These are phyloP conservation scores for Naganishia antarctica DNA, from an alignment of 768 basidiomycete species.

Conservation along the genomic window DNA sequence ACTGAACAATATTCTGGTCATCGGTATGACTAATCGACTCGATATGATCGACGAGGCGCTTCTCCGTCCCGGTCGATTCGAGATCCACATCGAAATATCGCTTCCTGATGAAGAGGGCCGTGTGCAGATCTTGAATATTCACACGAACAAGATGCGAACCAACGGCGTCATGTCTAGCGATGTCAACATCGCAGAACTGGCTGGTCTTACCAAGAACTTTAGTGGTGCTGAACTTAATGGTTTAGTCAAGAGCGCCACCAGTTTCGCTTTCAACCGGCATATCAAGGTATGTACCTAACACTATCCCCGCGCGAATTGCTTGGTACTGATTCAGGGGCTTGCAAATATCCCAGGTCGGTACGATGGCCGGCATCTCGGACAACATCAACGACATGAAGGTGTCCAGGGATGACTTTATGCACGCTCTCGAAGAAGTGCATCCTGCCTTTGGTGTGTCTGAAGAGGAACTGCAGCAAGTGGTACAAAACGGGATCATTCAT, in stretches of 20 bases:
- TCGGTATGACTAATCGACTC: conserved; percentile 96
- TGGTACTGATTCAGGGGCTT: conserved; percentile 16
- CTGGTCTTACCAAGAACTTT: conserved; percentile 86
- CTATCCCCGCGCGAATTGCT: neutral
- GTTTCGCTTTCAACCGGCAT: conserved; percentile 95
- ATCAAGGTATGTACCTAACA: conserved; percentile 61
- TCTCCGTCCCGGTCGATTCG: conserved; percentile 92
- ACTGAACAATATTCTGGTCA: conserved; percentile 97
- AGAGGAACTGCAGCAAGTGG: conserved; percentile 75
- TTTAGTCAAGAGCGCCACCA: conserved; percentile 93
- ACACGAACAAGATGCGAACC: conserved; percentile 86
- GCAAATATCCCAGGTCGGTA: conserved; percentile 60
- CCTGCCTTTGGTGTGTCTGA: conserved; percentile 97
- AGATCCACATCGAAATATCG: conserved; percentile 99
- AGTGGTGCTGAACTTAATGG: conserved; percentile 94
- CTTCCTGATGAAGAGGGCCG: conserved; percentile 91
- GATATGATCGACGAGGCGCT: conserved; percentile 99
- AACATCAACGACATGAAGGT: conserved; percentile 91
- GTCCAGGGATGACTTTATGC: conserved; percentile 76
- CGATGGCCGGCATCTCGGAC: conserved; percentile 91
- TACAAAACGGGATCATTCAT: conserved; percentile 92
- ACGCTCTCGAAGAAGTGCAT: conserved; percentile 86
- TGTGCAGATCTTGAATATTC: conserved; percentile 87
- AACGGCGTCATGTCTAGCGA: conserved; percentile 86
- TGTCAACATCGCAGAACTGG: conserved; percentile 78